Evolutionary conservation across 1,139 yeast species (phyloP).

Genomic region (Magnusiomyces ingens): DNA sequence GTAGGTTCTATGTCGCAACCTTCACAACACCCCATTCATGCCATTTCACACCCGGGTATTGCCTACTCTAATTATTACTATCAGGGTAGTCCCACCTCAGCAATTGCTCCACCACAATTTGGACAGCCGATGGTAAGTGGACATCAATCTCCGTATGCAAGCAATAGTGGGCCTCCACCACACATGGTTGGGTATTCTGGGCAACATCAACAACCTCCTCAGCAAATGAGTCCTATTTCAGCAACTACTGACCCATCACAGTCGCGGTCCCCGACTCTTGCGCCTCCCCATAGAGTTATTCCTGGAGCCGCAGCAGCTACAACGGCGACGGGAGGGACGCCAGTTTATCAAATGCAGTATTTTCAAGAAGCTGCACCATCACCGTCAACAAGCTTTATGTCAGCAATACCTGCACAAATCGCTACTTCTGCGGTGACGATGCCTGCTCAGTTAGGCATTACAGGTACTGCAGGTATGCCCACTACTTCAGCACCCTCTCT

Average conservation of each 20-base stretch:
- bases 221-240: slow-evolving; percentile 2
- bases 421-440: neutral
- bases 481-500: neutral
- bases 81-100: neutral
- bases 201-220: slow-evolving; percentile 11
- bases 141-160: slow-evolving; percentile 5
- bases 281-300: neutral
- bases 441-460: no score
- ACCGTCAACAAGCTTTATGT: neutral
- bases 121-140: slow-evolving; percentile 1
- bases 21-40: neutral
- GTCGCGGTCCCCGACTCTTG: no score
- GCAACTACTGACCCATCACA: no score
- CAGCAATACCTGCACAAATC: neutral
- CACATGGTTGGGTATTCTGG: slow-evolving; percentile 12
- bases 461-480: neutral
- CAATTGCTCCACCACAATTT: neutral
- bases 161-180: slow-evolving; percentile 15
- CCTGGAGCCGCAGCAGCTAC: neutral
- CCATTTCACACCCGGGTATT: no score
- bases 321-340: neutral
- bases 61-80: neutral
- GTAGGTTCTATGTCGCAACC: neutral
- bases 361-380: neutral
- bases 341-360: neutral